Evolutionary conservation across 1,284 basidiomycete genomes (phyloP).

Genomic region (Cryptococcus sp.): DNA sequence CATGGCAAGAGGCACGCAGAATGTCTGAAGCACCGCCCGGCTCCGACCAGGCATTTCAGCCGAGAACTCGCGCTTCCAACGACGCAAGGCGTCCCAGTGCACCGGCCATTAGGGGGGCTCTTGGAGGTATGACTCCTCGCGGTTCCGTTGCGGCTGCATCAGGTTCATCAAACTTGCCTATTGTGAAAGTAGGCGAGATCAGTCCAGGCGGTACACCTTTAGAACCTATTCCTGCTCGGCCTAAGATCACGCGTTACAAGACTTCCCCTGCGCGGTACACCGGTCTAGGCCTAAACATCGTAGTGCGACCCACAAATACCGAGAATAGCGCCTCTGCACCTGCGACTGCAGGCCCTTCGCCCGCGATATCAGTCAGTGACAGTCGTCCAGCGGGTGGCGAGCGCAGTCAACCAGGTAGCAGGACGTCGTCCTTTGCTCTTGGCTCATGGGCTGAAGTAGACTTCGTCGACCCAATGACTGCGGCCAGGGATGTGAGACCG

Average conservation of each 20-base stretch:
- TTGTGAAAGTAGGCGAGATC: slow-evolving; percentile 1
- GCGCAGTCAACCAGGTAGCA: neutral
- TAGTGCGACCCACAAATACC: slow-evolving; percentile 12
- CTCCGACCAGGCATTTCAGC: neutral
- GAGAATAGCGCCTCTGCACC: slow-evolving; percentile 1
- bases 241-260: slow-evolving; percentile 28
- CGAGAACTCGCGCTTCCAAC: neutral
- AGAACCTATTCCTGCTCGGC: slow-evolving; percentile 9
- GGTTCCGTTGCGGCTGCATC: neutral
- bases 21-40: slow-evolving; percentile 19
- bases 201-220: slow-evolving; percentile 11
- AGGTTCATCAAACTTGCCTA: neutral
- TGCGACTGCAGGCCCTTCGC: slow-evolving; percentile 5
- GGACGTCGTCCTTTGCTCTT: neutral
- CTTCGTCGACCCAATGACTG: slow-evolving; percentile 28
- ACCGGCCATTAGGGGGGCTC: slow-evolving; percentile 5
- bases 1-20: slow-evolving; percentile 14
- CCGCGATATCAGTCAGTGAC: slow-evolving; percentile 6
- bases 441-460: slow-evolving; percentile 34
- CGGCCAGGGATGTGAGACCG: slow-evolving; percentile 7
- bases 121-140: slow-evolving; percentile 7
- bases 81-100: slow-evolving; percentile 14
- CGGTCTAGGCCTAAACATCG: slow-evolving; percentile 29
- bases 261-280: slow-evolving; percentile 26
- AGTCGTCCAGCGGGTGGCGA: neutral